Conservation (phyloP, 2,329 filamentous ascomycete species). For the Pseudogymnoascus sp. region DNA sequence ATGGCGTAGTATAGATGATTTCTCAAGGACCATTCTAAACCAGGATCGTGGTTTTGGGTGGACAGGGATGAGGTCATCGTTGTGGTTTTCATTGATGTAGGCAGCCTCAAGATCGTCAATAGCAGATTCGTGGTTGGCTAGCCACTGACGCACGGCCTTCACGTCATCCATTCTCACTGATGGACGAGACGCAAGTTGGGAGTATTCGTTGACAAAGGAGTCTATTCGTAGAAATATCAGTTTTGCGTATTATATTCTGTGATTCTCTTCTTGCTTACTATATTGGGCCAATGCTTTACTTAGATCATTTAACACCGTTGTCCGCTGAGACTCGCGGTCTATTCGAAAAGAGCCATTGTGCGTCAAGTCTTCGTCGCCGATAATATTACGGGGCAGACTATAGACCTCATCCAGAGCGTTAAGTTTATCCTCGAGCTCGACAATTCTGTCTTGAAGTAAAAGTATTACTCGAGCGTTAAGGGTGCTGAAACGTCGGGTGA, state of each 20-base stretch:
- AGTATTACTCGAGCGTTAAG: conserved; percentile 15
- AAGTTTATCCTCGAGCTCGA: not conserved
- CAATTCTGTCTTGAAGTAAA: conserved; percentile 13
- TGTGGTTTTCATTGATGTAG: not conserved
- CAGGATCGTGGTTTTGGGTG: not conserved
- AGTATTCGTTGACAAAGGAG: not conserved
- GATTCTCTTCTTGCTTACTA: not conserved
- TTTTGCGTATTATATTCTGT: not conserved
- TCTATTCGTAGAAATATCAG: not conserved
- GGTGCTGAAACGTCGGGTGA: conserved; percentile 11
- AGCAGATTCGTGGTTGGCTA: not conserved
- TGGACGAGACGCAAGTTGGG: not conserved
- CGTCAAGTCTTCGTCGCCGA: too few species aligned
- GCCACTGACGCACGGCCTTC: not conserved
- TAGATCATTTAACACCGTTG: not conserved
- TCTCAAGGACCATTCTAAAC: not conserved
- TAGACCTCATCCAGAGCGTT: not conserved
- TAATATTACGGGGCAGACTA: not conserved
- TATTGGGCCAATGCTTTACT: not conserved
- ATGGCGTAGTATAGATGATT: not conserved
- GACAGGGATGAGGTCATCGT: conserved; percentile 6
- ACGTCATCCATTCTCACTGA: not conserved
- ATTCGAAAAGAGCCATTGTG: conserved; percentile 16
- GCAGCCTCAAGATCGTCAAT: not conserved
- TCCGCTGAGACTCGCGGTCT: not conserved